These are phyloP conservation scores for Ploettnerulaceae sp. DNA, from an alignment of 2,329 filamentous ascomycete species.

Conservation along the genomic window DNA sequence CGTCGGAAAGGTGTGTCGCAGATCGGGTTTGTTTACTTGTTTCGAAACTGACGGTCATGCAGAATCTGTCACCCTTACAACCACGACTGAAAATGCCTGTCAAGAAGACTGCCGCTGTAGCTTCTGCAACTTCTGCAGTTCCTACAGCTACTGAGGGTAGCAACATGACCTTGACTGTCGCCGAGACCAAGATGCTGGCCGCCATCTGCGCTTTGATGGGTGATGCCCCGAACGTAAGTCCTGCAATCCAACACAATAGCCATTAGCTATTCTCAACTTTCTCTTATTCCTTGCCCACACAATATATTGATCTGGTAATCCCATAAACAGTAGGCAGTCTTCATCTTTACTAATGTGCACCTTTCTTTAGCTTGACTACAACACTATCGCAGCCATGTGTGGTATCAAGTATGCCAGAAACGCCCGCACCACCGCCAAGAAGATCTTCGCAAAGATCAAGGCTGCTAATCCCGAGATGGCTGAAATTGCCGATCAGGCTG, in stretches of 20 bases:
- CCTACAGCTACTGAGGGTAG: no score
- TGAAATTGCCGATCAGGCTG: background rate
- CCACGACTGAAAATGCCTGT: background rate
- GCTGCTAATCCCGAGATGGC: background rate
- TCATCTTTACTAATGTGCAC: background rate
- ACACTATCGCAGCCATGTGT: constrained; percentile 35
- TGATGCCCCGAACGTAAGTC: constrained; percentile 13
- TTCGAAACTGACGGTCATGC: background rate
- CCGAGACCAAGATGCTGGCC: constrained; percentile 2
- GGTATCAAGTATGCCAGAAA: constrained; percentile 40
- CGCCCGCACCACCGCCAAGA: constrained; percentile 28
- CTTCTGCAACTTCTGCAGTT: no score
- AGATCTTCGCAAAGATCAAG: constrained; percentile 23
- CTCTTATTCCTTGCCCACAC: background rate
- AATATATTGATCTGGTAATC: background rate
- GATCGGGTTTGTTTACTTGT: background rate
- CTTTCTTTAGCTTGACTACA: constrained; percentile 36
- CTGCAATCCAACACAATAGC: background rate
- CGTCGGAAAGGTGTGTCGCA: background rate
- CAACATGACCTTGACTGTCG: background rate
- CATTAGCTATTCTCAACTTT: background rate
- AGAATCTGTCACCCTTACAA: background rate
- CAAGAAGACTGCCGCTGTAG: background rate
- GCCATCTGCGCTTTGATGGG: constrained; percentile 11
- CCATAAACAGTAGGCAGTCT: background rate